Evolutionary conservation across 2,329 filamentous ascomycete genomes (phyloP).

Genomic region (Botrytis pseudocinerea): DNA sequence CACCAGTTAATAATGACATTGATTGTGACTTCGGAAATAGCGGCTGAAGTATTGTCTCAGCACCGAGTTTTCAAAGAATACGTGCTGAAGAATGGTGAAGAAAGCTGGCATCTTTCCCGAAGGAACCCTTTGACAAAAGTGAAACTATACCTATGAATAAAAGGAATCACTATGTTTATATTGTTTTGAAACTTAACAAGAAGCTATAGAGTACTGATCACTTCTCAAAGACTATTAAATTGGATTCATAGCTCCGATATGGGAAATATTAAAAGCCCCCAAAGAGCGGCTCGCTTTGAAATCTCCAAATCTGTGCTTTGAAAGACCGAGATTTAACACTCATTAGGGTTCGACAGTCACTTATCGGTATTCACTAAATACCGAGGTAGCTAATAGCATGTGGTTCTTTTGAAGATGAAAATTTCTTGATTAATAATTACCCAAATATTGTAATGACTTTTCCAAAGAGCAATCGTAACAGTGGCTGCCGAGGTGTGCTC

Average conservation of each 20-base stretch:
- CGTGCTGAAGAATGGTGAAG: not conserved
- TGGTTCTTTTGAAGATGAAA: not conserved
- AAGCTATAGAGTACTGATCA: not conserved
- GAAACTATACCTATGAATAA: not conserved
- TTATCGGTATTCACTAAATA: not conserved
- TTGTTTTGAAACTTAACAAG: not conserved
- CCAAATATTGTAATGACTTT: not conserved
- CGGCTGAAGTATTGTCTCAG: accelerated
- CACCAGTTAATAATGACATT: not conserved
- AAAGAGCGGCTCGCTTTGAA: too few species aligned
- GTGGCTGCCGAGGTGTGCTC: not conserved
- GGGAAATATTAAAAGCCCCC: not conserved
- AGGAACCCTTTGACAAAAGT: not conserved
- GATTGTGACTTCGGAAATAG: not conserved
- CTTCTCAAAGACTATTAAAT: not conserved
- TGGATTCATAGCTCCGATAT: not conserved
- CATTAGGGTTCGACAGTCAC: not conserved
- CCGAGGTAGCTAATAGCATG: not conserved
- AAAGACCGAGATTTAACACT: not conserved
- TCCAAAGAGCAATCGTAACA: not conserved
- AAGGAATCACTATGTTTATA: too few species aligned
- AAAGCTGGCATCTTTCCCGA: not conserved
- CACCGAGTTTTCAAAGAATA: not conserved
- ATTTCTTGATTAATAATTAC: not conserved
- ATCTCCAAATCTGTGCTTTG: too few species aligned